Evolutionary conservation across 192 early-diverging fungal species (phyloP).

Genomic region (Jimgerdemannia lactiflua): DNA sequence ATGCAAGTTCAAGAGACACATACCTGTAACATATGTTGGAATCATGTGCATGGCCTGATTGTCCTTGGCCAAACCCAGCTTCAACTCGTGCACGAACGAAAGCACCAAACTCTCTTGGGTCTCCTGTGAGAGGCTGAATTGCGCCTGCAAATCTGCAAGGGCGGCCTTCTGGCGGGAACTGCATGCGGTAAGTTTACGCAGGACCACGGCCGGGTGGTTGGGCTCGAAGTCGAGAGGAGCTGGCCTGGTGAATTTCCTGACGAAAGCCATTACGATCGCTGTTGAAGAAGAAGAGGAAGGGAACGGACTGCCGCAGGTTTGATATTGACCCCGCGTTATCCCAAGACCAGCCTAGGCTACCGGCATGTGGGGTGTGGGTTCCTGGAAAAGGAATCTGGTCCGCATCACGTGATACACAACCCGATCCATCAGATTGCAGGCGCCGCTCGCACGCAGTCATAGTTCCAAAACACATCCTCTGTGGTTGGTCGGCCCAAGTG

Average conservation of each 20-base stretch:
- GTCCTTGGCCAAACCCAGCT: not conserved
- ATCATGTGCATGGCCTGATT: not conserved
- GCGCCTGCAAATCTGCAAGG: not conserved
- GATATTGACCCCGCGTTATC: no score
- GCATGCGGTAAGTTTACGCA: not conserved
- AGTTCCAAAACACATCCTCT: no score
- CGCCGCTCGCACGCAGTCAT: no score
- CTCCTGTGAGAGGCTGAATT: not conserved
- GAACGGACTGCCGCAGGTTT: no score
- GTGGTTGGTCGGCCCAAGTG: no score
- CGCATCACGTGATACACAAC: no score
- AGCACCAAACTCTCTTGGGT: not conserved
- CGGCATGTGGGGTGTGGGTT: no score
- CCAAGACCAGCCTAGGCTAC: no score
- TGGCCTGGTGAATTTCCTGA: not conserved
- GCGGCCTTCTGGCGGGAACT: not conserved
- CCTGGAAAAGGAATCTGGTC: no score
- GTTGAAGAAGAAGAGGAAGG: no score
- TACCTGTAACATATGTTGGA: not conserved
- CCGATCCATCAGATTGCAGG: no score
- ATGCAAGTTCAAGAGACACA: not conserved
- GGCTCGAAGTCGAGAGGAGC: not conserved
- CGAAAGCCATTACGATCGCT: not conserved
- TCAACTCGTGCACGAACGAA: not conserved
- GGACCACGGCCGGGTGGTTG: not conserved